phyloP scores from a whole-genome alignment of 495 filamentous ascomycete genomes.

The Staphylotrichum tortipilum region DNA sequence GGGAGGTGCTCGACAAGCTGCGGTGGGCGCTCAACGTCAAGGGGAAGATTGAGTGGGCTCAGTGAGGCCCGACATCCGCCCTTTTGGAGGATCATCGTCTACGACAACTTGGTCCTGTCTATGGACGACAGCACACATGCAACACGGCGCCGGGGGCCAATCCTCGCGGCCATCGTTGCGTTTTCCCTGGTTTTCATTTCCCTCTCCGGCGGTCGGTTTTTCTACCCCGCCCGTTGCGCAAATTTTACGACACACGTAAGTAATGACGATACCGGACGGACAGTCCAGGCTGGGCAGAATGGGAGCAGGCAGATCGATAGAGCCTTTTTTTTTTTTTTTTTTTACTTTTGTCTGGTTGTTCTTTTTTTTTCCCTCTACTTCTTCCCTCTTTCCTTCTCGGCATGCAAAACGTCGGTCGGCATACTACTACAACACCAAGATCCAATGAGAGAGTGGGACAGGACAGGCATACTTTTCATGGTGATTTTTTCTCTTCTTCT shows the following conservation, averaged over 20 bases:
- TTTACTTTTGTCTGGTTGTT: background rate
- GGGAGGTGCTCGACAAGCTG: slow-evolving; percentile 56
- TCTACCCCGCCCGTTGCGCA: too few relatives aligned
- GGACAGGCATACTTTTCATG: too few relatives aligned
- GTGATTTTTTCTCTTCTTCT: background rate
- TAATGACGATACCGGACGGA: slow-evolving; percentile 15
- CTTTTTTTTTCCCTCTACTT: background rate
- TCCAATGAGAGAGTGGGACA: too few relatives aligned
- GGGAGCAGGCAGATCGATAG: background rate
- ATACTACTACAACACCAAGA: too few relatives aligned
- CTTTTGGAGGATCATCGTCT: too few relatives aligned
- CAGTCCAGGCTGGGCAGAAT: background rate
- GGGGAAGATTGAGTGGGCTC: slow-evolving; percentile 44
- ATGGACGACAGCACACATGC: too few relatives aligned
- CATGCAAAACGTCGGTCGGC: too few relatives aligned
- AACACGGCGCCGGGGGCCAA: too few relatives aligned
- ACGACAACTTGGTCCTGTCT: too few relatives aligned
- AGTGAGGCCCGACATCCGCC: too few relatives aligned
- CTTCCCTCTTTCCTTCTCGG: too few relatives aligned
- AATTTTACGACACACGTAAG: slow-evolving; percentile 18
- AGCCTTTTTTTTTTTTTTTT: background rate
- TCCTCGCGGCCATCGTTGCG: too few relatives aligned
- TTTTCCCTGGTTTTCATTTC: background rate
- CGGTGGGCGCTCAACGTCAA: slow-evolving; percentile 61
- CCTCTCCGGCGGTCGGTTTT: background rate